These are phyloP conservation scores for Kwoniella europaea DNA, from an alignment of 768 basidiomycete genomes.

Conservation along the genomic window DNA sequence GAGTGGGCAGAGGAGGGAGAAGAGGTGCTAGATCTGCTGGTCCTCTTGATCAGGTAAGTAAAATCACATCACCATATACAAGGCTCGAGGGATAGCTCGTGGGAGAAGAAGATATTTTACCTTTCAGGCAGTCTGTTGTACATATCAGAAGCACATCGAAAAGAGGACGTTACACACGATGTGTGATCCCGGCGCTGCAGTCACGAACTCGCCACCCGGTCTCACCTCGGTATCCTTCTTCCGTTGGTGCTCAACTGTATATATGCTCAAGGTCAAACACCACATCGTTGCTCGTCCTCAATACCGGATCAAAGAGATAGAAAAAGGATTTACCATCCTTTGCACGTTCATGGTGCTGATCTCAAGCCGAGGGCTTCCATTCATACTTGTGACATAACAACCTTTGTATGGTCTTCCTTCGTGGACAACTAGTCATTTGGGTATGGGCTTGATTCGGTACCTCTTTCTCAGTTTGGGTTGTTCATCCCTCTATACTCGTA, in stretches of 20 bases:
- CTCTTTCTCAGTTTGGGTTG: background rate
- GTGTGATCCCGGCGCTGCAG: constrained; percentile 20
- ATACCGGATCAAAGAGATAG: background rate
- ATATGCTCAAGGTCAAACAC: background rate
- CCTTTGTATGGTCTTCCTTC: background rate
- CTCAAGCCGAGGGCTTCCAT: background rate
- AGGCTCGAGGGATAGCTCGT: constrained; percentile 18
- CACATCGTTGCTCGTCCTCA: background rate
- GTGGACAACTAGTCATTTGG: background rate
- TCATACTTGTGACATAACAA: constrained; percentile 1
- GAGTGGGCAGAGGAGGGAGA: constrained; percentile 30
- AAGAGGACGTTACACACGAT: background rate
- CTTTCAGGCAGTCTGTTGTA: background rate
- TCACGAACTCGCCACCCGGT: constrained; percentile 16
- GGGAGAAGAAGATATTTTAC: background rate
- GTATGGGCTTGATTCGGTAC: background rate
- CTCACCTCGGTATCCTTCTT: background rate
- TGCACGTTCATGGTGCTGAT: background rate
- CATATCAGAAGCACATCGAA: background rate
- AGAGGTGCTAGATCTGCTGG: constrained; percentile 34
- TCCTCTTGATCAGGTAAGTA: constrained; percentile 49
- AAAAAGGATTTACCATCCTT: background rate
- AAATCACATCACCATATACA: background rate
- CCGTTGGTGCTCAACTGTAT: background rate
- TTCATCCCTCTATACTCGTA: background rate